Base-by-base conservation (phyloP, 495 filamentous ascomycete genomes). In the Xylaria palmicola region DNA sequence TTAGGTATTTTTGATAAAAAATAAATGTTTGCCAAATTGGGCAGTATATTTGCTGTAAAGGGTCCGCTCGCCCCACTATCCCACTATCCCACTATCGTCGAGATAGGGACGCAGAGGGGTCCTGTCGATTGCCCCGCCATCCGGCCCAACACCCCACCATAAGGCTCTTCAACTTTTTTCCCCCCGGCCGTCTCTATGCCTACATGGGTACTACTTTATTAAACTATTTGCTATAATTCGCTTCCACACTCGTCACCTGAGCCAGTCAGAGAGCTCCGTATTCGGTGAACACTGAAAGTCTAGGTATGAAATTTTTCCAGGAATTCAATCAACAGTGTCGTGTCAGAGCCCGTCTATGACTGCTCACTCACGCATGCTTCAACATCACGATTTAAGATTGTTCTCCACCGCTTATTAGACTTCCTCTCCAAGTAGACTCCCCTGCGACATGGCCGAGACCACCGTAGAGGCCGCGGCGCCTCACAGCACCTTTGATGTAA, bases 401-500 rank as follows among this genome's bases (percentile, higher is more conserved):
- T 24, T 52, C 37, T 26, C 30, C 22, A 24, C 19, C 36, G 12
- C 22, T 56, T 56, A 41, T 50, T 17, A 49, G 43, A 5, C 41
- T 50, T 34, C n/a, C n/a, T 8, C 8, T 26, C 17, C 49, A 20
- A 39, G 40, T 34, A 60, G 34, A 32, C n/a, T 19, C 17, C 32
- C 39, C 0, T 39, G 49, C 10, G 32, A 56, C 15, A 64, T 64
- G 62, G 62, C 41, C 56, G 52, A 40, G 15, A 44, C 17, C 32
- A 49, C 40, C 15, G 12, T 30, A 32, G 63, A 58, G 58, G 63
- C 50, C 29, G 63, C 59, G 7, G 63, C 63, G 50, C 63, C 63
- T 62, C 63, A 65, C 44, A 65, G 40, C 52, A 58, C 36, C 51
- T 65, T 65, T 13, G 63, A 65, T 47, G 63, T 65, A 60, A 56